Conservation (phyloP, 192 early-diverging fungal species). For the Coemansia sp. region DNA sequence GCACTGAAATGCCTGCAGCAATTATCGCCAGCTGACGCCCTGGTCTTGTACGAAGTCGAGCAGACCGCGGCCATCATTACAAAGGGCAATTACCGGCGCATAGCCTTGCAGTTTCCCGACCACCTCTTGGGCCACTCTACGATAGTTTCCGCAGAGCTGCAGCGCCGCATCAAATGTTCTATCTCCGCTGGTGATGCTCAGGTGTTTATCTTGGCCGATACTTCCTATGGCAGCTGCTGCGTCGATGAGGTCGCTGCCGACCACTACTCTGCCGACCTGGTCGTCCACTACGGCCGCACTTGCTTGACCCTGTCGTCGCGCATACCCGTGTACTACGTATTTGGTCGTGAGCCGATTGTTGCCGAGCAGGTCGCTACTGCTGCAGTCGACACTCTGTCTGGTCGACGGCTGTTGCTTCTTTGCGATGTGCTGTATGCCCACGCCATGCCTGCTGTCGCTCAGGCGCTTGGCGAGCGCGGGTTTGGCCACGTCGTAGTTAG, state of each 20-base stretch:
- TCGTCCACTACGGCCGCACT: slow-evolving; percentile 94
- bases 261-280: slow-evolving; percentile 83
- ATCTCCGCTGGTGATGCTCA: slow-evolving; percentile 7
- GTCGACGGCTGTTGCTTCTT: slow-evolving; percentile 64
- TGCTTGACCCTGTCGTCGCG: slow-evolving; percentile 86
- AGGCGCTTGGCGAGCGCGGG: background rate
- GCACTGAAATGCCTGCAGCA: slow-evolving; percentile 21
- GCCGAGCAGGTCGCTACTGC: slow-evolving; percentile 5
- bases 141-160: slow-evolving; percentile 61
- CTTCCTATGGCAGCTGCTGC: slow-evolving; percentile 97
- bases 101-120: slow-evolving; percentile 96
- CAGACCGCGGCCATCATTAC: slow-evolving; percentile 61
- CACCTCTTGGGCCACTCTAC: slow-evolving; percentile 74
- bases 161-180: slow-evolving; percentile 30
- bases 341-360: slow-evolving; percentile 77
- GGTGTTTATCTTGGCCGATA: slow-evolving; percentile 90
- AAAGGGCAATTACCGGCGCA: slow-evolving; percentile 51
- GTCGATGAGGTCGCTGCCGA: slow-evolving; percentile 96
- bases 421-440: slow-evolving; percentile 78
- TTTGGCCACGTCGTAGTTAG: slow-evolving; percentile 12
- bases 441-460: slow-evolving; percentile 47
- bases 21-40: slow-evolving; percentile 40
- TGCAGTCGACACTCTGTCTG: slow-evolving; percentile 51
- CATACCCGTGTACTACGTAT: slow-evolving; percentile 85
- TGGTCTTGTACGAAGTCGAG: slow-evolving; percentile 64